Evolutionary conservation across 768 basidiomycete species (phyloP).

Genomic region (Agaricus subrufescens): DNA sequence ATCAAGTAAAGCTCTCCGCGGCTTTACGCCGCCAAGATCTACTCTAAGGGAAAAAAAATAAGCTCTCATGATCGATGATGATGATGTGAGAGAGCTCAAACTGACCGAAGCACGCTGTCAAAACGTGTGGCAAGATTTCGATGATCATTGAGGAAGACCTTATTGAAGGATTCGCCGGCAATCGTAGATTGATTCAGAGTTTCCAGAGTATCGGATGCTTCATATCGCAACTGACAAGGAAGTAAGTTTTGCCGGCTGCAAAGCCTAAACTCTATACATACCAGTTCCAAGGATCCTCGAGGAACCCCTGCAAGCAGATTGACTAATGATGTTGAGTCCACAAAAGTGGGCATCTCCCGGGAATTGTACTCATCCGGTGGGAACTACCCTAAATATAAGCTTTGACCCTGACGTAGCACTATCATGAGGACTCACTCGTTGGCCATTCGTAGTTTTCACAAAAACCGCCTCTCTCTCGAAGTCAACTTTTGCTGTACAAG

Average conservation of each 20-base stretch:
- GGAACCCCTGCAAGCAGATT: constrained; percentile 80
- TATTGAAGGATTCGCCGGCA: constrained; percentile 58
- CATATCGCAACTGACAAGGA: constrained; percentile 58
- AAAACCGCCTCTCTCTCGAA: constrained; percentile 55
- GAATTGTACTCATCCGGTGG: constrained; percentile 50
- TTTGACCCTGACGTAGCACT: neutral
- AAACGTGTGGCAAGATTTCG: constrained; percentile 63
- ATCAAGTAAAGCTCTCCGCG: constrained; percentile 37
- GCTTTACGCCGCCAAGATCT: constrained; percentile 45
- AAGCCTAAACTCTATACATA: constrained; percentile 26
- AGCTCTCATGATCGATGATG: neutral
- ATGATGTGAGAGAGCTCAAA: constrained; percentile 7
- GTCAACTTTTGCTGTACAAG: constrained; percentile 59
- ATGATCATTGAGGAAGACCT: constrained; percentile 70
- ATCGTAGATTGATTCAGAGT: constrained; percentile 43
- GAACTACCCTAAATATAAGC: constrained; percentile 35
- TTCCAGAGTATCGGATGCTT: constrained; percentile 72
- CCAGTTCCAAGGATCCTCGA: constrained; percentile 71
- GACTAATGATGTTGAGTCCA: constrained; percentile 71
- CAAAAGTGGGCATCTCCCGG: constrained; percentile 55
- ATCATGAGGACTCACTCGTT: constrained; percentile 37
- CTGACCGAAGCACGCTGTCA: constrained; percentile 66
- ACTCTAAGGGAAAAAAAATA: constrained; percentile 34
- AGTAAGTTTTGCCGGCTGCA: neutral
- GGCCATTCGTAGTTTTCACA: constrained; percentile 50